Base-by-base conservation (phyloP, 306 rosid genomes). In the Cucurbita pepo region DNA sequence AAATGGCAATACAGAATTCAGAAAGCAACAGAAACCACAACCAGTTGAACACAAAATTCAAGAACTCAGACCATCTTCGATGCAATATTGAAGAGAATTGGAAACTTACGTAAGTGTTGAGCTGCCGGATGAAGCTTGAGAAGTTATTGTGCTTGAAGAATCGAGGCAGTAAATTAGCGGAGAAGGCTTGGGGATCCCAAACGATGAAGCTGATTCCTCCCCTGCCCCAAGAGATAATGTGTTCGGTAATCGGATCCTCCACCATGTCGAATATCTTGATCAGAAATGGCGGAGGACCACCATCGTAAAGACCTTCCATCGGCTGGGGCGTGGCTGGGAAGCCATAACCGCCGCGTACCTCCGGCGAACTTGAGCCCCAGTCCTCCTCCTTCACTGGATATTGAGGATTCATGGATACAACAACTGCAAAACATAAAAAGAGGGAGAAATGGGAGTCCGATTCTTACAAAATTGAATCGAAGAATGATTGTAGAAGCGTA, bases 71-170 rank as follows among this genome's bases (percentile, higher is more conserved):
- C 40, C 50, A 8, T 37, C 47, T 3, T 16, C 16, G 22, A 61
- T 6, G 44, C 45, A 60, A 15, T 60, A 36, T 60, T 60, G 0
- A 12, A 60, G 6, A 10, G 9, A 38, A 19, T 66, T 66, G 0
- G 38, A 14, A 66, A 66, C 72, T 66, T 45, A 66, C 72, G 0
- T 66, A 66, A 45, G 72, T 66, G 55, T 66, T 66, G 55, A 66
- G 72, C 72, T 66, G 72, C 3, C 72, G 37, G 19, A 66, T 66
- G 53, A 66, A 66, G 72, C 55, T 66, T 22, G 72, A 66, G 55
- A 66, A 66, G 40, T 66, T 66, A 55, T 45, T 66, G 18, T 66
- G 72, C 40, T 66, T 66, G 72, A 66, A 66, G 72, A 66, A 66
- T 22, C 37, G 55, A 66, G 72, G 72, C 37, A 66, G 13, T 40